phyloP scores from a whole-genome alignment of 805 yeast genomes.

The Nakazawaea wyomingensis region DNA sequence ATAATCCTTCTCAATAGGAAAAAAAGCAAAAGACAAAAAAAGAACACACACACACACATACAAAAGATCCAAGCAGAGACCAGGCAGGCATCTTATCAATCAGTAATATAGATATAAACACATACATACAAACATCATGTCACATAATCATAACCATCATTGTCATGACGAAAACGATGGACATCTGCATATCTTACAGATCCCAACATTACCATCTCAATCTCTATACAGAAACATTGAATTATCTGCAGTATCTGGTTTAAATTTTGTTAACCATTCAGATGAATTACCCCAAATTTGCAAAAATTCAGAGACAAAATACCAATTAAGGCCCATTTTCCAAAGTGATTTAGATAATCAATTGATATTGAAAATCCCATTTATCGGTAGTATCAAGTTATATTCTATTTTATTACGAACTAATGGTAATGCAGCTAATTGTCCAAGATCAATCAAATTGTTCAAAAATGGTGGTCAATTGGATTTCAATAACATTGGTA shows the following conservation, averaged over 20 bases:
- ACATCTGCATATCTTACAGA: conserved; percentile 53
- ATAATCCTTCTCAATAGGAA: too few relatives aligned
- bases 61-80: too few relatives aligned
- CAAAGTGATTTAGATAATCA: conserved; percentile 78
- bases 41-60: too few relatives aligned
- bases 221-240: conserved; percentile 62
- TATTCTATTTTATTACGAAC: conserved; percentile 70
- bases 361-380: conserved; percentile 71
- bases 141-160: conserved; percentile 11
- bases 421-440: conserved; percentile 46
- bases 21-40: too few relatives aligned
- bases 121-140: conserved; percentile 1
- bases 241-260: conserved; percentile 50
- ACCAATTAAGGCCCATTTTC: conserved; percentile 37
- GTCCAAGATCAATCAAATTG: conserved; percentile 66
- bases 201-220: conserved; percentile 65
- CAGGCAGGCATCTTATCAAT: too few relatives aligned
- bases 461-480: conserved; percentile 65
- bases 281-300: conserved; percentile 48
- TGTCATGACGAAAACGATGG: conserved; percentile 19
- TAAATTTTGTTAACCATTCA: conserved; percentile 55
- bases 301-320: conserved; percentile 45
- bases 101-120: not conserved
- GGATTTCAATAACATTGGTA: conserved; percentile 65
- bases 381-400: conserved; percentile 67